Base-by-base conservation (phyloP, 306 rosid genomes). In the Trifolium fragiferum region DNA sequence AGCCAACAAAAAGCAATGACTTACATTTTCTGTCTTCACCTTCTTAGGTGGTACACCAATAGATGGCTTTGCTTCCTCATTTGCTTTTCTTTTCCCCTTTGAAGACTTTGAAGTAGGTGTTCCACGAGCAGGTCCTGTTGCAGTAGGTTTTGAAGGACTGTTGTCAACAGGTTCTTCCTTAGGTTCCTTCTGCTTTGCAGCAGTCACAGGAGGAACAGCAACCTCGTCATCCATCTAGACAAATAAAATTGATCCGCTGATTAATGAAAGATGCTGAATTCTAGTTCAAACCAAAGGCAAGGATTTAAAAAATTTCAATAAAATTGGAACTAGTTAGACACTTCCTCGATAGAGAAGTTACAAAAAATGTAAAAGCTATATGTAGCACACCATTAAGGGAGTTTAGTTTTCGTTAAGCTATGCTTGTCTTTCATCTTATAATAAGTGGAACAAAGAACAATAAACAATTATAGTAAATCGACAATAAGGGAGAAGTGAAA, bases 81-180 rank as follows among this genome's bases (percentile, higher is more conserved):
- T 90, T 41, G 66, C 58, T 82, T 94, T 94, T 82, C 98, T 89
- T 90, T 94, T 94, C 38, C 87, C 91, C 85, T 91, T 94, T 3
- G 90, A 43, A 11, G 97, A 50, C 76, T 93, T 93, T 12, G 96
- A 74, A 76, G 83, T 18, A 35, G 96, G 84, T 62, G 89, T 86
- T 82, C 91, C 97, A 68, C 85, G 85, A 63, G 92, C 61, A 69
- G 96, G 59, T 25, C 87, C 90, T 75, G 91, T 58, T 60, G 87
- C 77, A 1, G 74, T 49, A 14, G 96, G 83, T 80, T 91, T 93
- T 61, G 76, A 63, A 66, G 97, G 96, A 83, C 89, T 93, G 82
- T 16, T 91, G 53, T 92, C 94, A 65, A 83, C 82, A 46, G 94
- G 91, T 78, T 93, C 98, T 82, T 91, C 97, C 85, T 91, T 93